These are phyloP conservation scores for Globisporangium solare DNA, from an alignment of 352 stramenopile species.

Conservation along the genomic window DNA sequence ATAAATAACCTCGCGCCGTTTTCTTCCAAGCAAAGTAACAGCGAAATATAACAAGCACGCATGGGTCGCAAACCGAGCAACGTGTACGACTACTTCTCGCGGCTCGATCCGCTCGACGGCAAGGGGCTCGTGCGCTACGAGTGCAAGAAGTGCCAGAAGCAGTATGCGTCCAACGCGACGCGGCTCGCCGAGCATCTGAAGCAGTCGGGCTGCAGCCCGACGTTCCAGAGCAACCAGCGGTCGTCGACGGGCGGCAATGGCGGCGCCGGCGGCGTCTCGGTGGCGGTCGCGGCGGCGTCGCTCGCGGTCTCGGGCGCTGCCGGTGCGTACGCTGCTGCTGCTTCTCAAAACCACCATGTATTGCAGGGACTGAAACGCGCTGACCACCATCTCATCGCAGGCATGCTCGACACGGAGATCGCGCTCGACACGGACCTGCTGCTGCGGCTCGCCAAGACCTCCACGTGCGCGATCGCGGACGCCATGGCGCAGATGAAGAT, in stretches of 20 bases:
- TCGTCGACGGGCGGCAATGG: conserved; percentile 13
- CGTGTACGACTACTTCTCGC: conserved; percentile 84
- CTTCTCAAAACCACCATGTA: conserved; percentile 22
- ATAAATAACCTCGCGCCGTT: no score
- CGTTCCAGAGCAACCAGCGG: conserved; percentile 83
- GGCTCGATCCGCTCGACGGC: conserved; percentile 57
- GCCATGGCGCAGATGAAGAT: conserved; percentile 75
- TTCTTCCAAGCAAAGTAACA: no score
- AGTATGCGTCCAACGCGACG: conserved; percentile 84
- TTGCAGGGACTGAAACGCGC: conserved; percentile 41
- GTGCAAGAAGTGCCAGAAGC: conserved; percentile 86
- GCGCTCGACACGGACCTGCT: conserved; percentile 57
- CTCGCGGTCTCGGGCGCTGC: conserved; percentile 24
- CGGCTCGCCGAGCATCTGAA: conserved; percentile 74
- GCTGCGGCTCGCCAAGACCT: conserved; percentile 69
- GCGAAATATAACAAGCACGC: not conserved
- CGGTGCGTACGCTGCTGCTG: conserved; percentile 22
- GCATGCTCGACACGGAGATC: conserved; percentile 65
- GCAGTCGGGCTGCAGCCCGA: conserved; percentile 59
- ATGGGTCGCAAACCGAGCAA: conserved; percentile 84
- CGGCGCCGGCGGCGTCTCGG: conserved; percentile 8
- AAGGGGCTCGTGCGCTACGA: conserved; percentile 81
- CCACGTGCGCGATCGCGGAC: conserved; percentile 76
- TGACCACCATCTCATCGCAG: conserved; percentile 48
- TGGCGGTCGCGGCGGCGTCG: conserved; percentile 18